Percentiles rank a stretch among this genome's conserved stretches.
Conservation (phyloP, 768 basidiomycete species). For the Mycena amicta region DNA sequence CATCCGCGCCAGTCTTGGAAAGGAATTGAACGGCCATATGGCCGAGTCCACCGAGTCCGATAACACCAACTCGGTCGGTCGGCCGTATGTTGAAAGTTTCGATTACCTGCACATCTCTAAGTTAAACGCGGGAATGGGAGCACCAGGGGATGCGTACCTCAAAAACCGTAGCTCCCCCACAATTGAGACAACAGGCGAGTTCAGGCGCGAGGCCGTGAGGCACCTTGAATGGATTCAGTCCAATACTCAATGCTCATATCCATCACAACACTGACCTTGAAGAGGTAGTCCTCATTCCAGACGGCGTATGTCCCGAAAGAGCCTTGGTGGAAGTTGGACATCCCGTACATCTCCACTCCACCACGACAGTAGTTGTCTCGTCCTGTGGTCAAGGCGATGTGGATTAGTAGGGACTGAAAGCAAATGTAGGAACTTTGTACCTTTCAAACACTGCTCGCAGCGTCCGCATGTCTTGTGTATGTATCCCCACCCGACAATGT, state of each 20-base stretch:
- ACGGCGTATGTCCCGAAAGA: conserved; percentile 38
- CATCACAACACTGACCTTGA: too few species aligned
- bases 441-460: conserved; percentile 1
- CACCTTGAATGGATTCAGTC: too few species aligned
- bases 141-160: too few species aligned
- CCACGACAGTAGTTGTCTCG: neutral
- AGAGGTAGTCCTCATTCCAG: conserved; percentile 36
- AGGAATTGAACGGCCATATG: conserved; percentile 43
- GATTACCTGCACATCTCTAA: too few species aligned
- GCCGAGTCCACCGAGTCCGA: conserved; percentile 40
- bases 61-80: conserved; percentile 36
- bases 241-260: too few species aligned
- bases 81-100: conserved; percentile 24
- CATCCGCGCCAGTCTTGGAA: conserved; percentile 41
- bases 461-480: neutral
- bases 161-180: conserved; percentile 15
- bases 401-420: neutral
- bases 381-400: neutral
- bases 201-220: conserved; percentile 33
- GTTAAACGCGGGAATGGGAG: too few species aligned
- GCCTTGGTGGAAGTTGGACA: conserved; percentile 34
- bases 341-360: conserved; percentile 21
- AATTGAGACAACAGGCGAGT: conserved; percentile 31
- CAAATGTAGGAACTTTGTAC: neutral
- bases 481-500: conserved; percentile 1